These are phyloP conservation scores for Erysimum cheiranthoides DNA, from an alignment of 345 rosid genomes.

Conservation along the genomic window DNA sequence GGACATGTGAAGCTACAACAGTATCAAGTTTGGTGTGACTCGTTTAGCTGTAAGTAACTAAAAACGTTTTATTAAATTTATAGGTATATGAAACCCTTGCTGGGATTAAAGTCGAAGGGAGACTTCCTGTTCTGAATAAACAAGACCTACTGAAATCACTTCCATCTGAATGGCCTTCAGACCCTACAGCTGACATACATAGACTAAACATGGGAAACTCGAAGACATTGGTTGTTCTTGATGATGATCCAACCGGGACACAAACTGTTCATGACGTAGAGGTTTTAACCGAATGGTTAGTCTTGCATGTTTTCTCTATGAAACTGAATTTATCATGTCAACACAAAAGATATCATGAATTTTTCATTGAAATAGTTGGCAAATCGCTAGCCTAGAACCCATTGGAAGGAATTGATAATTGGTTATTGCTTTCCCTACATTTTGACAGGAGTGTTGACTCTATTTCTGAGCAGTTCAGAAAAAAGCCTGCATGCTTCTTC, in stretches of 20 bases:
- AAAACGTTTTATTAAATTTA: slow-evolving; percentile 17
- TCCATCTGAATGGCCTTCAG: slow-evolving; percentile 85
- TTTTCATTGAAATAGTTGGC: slow-evolving; percentile 1
- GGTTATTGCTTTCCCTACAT: slow-evolving; percentile 21
- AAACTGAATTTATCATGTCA: background rate
- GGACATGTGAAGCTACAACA: background rate
- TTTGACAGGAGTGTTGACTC: slow-evolving; percentile 74
- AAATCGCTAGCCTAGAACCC: slow-evolving; percentile 12
- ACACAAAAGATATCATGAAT: slow-evolving; percentile 5
- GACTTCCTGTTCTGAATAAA: slow-evolving; percentile 71
- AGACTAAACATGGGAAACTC: slow-evolving; percentile 63
- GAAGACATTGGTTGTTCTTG: slow-evolving; percentile 88
- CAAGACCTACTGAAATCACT: slow-evolving; percentile 69
- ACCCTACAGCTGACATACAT: slow-evolving; percentile 72
- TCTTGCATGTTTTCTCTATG: slow-evolving; percentile 23
- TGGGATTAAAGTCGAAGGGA: slow-evolving; percentile 86
- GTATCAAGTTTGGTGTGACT: slow-evolving; percentile 11
- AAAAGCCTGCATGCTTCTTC: slow-evolving; percentile 82
- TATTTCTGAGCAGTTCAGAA: slow-evolving; percentile 71
- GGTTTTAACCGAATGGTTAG: slow-evolving; percentile 97
- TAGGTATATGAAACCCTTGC: slow-evolving; percentile 91
- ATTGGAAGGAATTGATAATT: background rate
- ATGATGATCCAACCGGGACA: slow-evolving; percentile 99
- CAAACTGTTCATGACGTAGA: slow-evolving; percentile 98
- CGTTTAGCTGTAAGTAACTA: slow-evolving; percentile 25